These are phyloP conservation scores for Colletotrichum trifolii DNA, from an alignment of 2,329 filamentous ascomycete genomes.

Conservation along the genomic window DNA sequence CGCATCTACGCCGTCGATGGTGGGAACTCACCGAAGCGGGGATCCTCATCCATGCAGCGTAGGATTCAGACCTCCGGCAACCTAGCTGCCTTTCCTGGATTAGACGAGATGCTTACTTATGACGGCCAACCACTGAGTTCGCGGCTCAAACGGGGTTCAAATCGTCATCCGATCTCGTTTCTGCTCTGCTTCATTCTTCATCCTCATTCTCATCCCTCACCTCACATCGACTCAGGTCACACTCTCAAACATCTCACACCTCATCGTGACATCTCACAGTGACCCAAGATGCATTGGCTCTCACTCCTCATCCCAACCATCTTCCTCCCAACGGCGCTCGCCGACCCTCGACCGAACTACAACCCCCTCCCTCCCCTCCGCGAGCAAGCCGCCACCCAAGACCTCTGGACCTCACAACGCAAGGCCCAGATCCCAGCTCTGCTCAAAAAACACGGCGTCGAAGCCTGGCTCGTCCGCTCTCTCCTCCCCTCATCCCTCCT, in stretches of 20 bases:
- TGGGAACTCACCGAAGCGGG: constrained; percentile 15
- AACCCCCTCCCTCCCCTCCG: constrained; percentile 54
- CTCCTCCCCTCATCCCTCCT: not conserved
- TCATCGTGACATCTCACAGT: not conserved
- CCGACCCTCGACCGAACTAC: constrained; percentile 40
- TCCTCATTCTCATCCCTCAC: not conserved
- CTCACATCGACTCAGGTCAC: not conserved
- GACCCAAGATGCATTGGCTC: constrained; percentile 26
- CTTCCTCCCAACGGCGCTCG: constrained; percentile 6
- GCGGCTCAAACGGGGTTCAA: constrained; percentile 26
- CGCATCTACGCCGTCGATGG: constrained; percentile 8
- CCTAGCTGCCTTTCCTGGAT: constrained; percentile 31
- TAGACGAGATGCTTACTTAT: constrained; percentile 16
- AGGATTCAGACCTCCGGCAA: constrained; percentile 16
- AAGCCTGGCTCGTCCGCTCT: constrained; percentile 58
- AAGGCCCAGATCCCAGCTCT: constrained; percentile 53
- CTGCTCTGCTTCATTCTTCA: not conserved
- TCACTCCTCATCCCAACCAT: constrained; percentile 13
- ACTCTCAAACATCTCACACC: not conserved
- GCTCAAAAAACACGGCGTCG: constrained; percentile 56
- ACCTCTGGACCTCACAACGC: constrained; percentile 57
- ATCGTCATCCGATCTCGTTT: constrained; percentile 30
- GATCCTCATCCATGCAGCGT: constrained; percentile 30
- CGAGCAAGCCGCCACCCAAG: constrained; percentile 55
- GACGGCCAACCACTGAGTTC: not conserved